A percentile compares a stretch with the other conserved stretches of the same genome.
Evolutionary conservation across 768 basidiomycete species (phyloP).

Genomic region (Agrocybe pediades): DNA sequence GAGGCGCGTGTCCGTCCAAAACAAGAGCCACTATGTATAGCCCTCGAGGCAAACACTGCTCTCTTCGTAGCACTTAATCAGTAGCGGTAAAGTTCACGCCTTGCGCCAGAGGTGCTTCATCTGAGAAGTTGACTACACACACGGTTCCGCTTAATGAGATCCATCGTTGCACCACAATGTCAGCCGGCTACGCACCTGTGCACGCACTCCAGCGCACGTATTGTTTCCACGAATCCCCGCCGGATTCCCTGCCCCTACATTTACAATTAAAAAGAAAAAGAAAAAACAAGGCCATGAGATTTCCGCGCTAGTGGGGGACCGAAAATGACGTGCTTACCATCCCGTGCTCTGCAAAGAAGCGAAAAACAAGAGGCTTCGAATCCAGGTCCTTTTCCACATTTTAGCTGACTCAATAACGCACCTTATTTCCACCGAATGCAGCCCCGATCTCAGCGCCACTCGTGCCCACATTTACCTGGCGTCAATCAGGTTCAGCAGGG

Average conservation of each 20-base stretch:
- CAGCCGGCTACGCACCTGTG: conserved; percentile 52
- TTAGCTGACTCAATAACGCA: conserved; percentile 31
- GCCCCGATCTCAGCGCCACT: conserved; percentile 70
- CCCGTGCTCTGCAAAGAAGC: conserved; percentile 67
- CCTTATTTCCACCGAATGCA: conserved; percentile 95
- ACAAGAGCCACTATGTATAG: neutral
- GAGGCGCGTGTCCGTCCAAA: neutral
- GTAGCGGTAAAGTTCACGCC: conserved; percentile 84
- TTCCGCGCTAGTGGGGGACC: conserved; percentile 19
- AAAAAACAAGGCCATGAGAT: no score
- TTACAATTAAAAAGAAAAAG: conserved; percentile 20
- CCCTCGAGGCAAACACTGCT: no score
- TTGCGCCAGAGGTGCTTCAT: conserved; percentile 88
- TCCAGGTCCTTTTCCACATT: neutral
- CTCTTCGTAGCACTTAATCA: no score
- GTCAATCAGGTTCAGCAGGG: conserved; percentile 10
- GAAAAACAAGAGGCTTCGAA: conserved; percentile 2
- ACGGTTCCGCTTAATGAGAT: conserved; percentile 10
- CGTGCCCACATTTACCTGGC: conserved; percentile 58
- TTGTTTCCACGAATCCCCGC: conserved; percentile 99
- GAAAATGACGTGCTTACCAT: conserved; percentile 49
- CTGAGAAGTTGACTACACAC: conserved; percentile 87
- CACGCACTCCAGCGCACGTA: conserved; percentile 92
- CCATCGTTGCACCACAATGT: conserved; percentile 6
- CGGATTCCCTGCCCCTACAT: conserved; percentile 89